Evolutionary conservation across 73 alveolate species (phyloP), one percentile per base, ranked within the genome.

Genomic region (Paramecium sonneborni): DNA sequence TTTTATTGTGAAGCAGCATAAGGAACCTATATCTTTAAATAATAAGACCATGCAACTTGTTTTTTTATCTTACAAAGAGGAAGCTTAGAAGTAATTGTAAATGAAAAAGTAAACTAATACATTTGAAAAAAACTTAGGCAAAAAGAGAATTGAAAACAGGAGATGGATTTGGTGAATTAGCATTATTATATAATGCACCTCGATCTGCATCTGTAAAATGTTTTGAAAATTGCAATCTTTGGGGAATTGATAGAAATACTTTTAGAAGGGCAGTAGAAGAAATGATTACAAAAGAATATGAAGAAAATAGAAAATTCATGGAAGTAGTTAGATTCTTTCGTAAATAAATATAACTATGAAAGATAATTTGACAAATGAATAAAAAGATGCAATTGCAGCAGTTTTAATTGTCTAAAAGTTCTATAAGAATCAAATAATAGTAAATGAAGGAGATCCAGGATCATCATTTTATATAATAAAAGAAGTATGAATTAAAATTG

Each of bases 201-300:
- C 91, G 98, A 10, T 72, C 55, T 34, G 55, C 86, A 32, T 62
- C 84, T 12, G 76, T 56, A 57, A 26, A 95, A 76, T 92, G 87
- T 97, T 56, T 93, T 21, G 97, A 85, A 10, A 87, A 89, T 11
- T 95, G 97, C 55, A 57, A 84, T 62, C 82, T 96, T 21, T 96
- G 98, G 98, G 98, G 95, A 0, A 76, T 96, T 32, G 97, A 96
- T 32, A 95, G 98, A 85, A 76, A 95, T 30, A 95, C 96, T 68
- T 96, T 96, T 85, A 93, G 95, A 92, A 95, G 93, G 58, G 58
- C 95, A 26, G 70, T 92, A 9, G 94, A 88, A 32, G 76, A 88
- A 41, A 88, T 88, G 76, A 88, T 88, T 41, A 88, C 85, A 37
- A 87, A 30, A 37, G 88, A 87, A 20, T 67, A 58, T 37, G 74